Percentiles rank a stretch among this genome's conserved stretches.
Conservation (phyloP, 2,329 filamentous ascomycete species). For the Cytospora mali region DNA sequence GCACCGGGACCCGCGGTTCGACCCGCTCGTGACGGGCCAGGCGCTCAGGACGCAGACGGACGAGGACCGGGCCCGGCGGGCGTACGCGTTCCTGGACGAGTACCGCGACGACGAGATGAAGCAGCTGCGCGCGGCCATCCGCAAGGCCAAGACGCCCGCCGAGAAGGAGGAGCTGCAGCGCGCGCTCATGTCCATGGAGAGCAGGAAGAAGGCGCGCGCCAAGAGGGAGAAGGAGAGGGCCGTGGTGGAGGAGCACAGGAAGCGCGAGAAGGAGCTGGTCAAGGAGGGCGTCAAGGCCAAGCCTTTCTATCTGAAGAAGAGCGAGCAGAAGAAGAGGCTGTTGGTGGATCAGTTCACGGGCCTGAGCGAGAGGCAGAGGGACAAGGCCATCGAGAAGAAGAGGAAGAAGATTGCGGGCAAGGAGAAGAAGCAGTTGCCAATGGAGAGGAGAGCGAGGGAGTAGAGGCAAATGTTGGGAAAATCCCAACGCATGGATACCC, state of each 20-base stretch:
- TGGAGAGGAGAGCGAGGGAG: conserved; percentile 48
- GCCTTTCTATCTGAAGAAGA: conserved; percentile 91
- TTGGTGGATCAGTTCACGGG: conserved; percentile 77
- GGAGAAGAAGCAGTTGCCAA: conserved; percentile 78
- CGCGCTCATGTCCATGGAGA: conserved; percentile 76
- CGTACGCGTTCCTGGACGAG: conserved; percentile 85
- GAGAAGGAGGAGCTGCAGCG: conserved; percentile 73
- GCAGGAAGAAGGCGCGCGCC: conserved; percentile 70
- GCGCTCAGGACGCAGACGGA: conserved; percentile 47
- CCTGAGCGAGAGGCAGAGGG: conserved; percentile 84
- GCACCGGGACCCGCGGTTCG: conserved; percentile 85
- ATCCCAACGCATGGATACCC: background rate
- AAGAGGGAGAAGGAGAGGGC: conserved; percentile 70
- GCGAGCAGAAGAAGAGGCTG: conserved; percentile 85
- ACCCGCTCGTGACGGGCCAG: conserved; percentile 53
- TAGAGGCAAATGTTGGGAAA: conserved; percentile 11
- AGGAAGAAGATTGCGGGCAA: conserved; percentile 86
- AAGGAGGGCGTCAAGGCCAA: conserved; percentile 85
- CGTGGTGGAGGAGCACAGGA: conserved; percentile 74
- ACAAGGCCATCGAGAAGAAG: conserved; percentile 81
- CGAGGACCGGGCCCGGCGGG: conserved; percentile 63
- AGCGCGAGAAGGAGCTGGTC: conserved; percentile 81
- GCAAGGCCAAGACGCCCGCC: conserved; percentile 63
- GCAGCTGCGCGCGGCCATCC: conserved; percentile 69
- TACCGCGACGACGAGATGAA: conserved; percentile 85